phyloP scores from a whole-genome alignment of 495 filamentous ascomycete species.

The Friedmanniomyces endolithicus region DNA sequence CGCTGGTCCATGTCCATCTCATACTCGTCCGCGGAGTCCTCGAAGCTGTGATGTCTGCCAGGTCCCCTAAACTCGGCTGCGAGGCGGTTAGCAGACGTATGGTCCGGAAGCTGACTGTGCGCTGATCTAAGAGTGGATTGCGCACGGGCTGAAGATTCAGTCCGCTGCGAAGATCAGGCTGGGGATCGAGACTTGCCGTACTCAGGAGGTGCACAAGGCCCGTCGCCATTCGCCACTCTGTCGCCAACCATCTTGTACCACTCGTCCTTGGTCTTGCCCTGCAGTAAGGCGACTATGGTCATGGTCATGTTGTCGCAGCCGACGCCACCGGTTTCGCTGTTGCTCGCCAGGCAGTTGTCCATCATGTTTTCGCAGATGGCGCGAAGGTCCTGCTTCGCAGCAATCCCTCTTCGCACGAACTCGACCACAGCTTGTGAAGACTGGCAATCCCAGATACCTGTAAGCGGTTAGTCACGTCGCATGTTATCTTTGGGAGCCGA shows the following conservation, averaged over 20 bases:
- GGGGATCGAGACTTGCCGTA: conserved; percentile 73
- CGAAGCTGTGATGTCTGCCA: conserved; percentile 76
- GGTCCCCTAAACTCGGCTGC: conserved; percentile 94
- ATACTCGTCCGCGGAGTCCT: conserved; percentile 86
- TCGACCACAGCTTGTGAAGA: conserved; percentile 95
- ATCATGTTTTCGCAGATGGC: conserved; percentile 99
- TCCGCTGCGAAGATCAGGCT: background rate
- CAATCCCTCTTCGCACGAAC: conserved; percentile 90
- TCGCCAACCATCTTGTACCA: conserved; percentile 95
- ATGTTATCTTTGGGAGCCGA: too few relatives aligned
- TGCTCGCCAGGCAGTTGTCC: conserved; percentile 96
- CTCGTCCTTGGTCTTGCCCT: conserved; percentile 85
- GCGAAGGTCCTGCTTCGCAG: conserved; percentile 81
- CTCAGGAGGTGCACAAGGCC: conserved; percentile 96
- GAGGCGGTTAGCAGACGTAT: conserved; percentile 10
- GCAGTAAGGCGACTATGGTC: conserved; percentile 75
- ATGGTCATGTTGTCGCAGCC: conserved; percentile 99
- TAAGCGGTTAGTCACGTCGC: conserved; percentile 6
- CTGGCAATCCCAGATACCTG: conserved; percentile 99
- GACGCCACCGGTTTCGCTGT: conserved; percentile 93
- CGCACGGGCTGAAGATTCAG: background rate
- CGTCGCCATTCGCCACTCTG: conserved; percentile 90
- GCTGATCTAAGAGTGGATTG: background rate
- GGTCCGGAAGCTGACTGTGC: too few relatives aligned
- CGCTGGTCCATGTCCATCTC: conserved; percentile 64